Conservation (phyloP, 345 rosid genomes). For the Corchorus capsularis region DNA sequence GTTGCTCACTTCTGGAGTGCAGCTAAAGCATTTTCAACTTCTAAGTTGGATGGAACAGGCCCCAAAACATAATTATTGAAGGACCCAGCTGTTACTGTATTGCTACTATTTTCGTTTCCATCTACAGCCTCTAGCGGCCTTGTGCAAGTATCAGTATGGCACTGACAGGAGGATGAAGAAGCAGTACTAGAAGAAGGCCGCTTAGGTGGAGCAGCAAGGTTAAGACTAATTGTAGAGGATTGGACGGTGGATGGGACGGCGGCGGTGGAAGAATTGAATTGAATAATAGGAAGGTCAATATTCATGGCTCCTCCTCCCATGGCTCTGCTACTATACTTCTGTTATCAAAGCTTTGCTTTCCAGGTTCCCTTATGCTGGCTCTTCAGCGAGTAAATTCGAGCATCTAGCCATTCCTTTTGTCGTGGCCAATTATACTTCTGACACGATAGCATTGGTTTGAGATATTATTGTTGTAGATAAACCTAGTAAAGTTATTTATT, state of each 20-base stretch:
- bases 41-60: slow-evolving; percentile 39
- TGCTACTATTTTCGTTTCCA: slow-evolving; percentile 10
- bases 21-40: slow-evolving; percentile 45
- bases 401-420: neutral
- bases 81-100: slow-evolving; percentile 21
- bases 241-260: slow-evolving; percentile 18
- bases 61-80: slow-evolving; percentile 21
- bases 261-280: slow-evolving; percentile 17
- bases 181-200: neutral
- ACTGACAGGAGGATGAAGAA: neutral
- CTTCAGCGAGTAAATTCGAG: neutral
- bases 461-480: neutral
- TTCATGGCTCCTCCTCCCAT: slow-evolving; percentile 39
- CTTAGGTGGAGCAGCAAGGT: slow-evolving; percentile 19
- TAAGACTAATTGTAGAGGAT: slow-evolving; percentile 16
- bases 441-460: neutral
- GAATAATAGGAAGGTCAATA: slow-evolving; percentile 20
- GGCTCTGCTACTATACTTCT: neutral
- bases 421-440: neutral
- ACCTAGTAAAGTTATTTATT: too few relatives aligned
- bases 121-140: slow-evolving; percentile 1
- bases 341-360: neutral
- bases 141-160: slow-evolving; percentile 1
- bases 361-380: neutral
- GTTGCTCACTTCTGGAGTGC: slow-evolving; percentile 46